phyloP scores from a whole-genome alignment of 1,284 basidiomycete genomes.

The Tetrapyrgos nigripes region DNA sequence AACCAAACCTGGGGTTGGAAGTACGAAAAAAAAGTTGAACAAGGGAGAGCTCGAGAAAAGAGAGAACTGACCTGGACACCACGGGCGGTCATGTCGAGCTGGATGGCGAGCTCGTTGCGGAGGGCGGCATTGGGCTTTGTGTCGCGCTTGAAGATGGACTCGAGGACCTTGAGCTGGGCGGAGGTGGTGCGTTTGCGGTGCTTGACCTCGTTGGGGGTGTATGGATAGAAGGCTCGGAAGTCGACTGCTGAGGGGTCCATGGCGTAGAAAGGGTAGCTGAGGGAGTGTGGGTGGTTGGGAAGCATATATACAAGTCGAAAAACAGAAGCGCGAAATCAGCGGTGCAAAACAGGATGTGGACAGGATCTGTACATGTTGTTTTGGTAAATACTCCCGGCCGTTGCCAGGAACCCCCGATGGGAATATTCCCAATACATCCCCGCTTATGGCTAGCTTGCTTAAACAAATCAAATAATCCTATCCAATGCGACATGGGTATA shows the following conservation, averaged over 20 bases:
- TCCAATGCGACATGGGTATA: too few species aligned
- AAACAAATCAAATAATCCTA: slow-evolving; percentile 2
- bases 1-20: slow-evolving; percentile 93
- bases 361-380: slow-evolving; percentile 15
- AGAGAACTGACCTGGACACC: slow-evolving; percentile 83
- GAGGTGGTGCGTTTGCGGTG: slow-evolving; percentile 87
- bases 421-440: background rate
- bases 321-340: slow-evolving; percentile 37
- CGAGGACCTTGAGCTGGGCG: slow-evolving; percentile 85
- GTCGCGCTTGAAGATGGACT: slow-evolving; percentile 83
- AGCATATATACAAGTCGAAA: slow-evolving; percentile 31
- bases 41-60: slow-evolving; percentile 10
- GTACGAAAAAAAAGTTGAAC: slow-evolving; percentile 26
- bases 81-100: slow-evolving; percentile 90
- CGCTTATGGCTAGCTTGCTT: background rate
- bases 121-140: slow-evolving; percentile 88
- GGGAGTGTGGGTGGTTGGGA: slow-evolving; percentile 24
- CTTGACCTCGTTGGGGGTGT: slow-evolving; percentile 89
- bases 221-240: slow-evolving; percentile 81
- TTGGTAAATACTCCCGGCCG: slow-evolving; percentile 18
- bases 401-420: slow-evolving; percentile 31
- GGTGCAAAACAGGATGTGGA: slow-evolving; percentile 24
- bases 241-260: slow-evolving; percentile 68
- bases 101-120: slow-evolving; percentile 78
- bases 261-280: slow-evolving; percentile 26